phyloP scores from a whole-genome alignment of 768 basidiomycete species.

The Albatrellus ellisii region DNA sequence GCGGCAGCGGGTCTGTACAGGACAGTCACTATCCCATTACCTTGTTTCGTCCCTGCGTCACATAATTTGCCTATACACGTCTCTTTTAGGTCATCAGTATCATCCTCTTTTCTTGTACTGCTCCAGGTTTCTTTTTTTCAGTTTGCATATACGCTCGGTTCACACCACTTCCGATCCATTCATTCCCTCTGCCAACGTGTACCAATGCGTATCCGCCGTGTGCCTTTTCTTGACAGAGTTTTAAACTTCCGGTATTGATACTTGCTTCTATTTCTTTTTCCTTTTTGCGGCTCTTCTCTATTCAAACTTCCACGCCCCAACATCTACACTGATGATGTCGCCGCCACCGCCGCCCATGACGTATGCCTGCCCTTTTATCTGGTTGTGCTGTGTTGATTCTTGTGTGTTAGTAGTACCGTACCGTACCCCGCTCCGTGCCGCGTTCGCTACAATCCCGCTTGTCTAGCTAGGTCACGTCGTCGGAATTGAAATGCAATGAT shows the following conservation, averaged over 20 bases:
- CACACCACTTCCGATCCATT: neutral
- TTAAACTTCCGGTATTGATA: conserved; percentile 1
- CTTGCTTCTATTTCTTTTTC: neutral
- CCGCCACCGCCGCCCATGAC: too few relatives aligned
- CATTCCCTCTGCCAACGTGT: neutral
- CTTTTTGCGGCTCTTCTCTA: too few relatives aligned
- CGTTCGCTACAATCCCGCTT: too few relatives aligned
- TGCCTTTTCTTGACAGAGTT: conserved; percentile 1
- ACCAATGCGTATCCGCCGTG: neutral
- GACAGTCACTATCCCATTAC: neutral
- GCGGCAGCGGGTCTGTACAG: neutral
- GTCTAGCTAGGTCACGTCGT: too few relatives aligned
- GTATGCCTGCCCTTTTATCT: too few relatives aligned
- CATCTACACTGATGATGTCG: too few relatives aligned
- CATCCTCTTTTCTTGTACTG: neutral
- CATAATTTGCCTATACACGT: neutral
- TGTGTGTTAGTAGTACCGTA: too few relatives aligned
- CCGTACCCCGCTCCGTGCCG: too few relatives aligned
- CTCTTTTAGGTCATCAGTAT: neutral
- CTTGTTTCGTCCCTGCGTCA: neutral
- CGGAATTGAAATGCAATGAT: too few relatives aligned
- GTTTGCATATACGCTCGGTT: neutral
- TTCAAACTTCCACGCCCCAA: too few relatives aligned
- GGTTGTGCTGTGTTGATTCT: too few relatives aligned
- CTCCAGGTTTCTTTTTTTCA: neutral